Percentiles rank a stretch among this genome's conserved stretches.
phyloP scores from a whole-genome alignment of 176 grass and related monocot species.

The Thinopyrum elongatum region DNA sequence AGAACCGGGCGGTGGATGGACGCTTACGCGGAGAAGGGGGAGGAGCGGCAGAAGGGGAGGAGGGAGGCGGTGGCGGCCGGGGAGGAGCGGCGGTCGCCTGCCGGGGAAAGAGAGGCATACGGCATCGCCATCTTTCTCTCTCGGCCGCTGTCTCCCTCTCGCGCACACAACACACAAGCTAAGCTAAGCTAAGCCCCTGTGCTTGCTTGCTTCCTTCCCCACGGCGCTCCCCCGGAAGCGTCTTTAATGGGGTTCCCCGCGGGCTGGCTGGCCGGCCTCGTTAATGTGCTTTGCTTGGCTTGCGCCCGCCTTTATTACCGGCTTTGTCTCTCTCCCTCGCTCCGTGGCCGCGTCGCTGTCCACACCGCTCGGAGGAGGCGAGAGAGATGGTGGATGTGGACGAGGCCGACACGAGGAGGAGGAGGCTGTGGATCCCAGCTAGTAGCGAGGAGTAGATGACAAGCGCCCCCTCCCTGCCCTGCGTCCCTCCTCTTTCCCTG shows the following conservation, averaged over 20 bases:
- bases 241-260: conserved; percentile 31
- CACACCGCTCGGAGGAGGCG: neutral
- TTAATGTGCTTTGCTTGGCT: conserved; percentile 44
- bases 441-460: conserved; percentile 12
- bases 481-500: neutral
- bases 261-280: neutral
- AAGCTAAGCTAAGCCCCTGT: neutral
- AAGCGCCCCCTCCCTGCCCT: conserved; percentile 5
- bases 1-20: neutral
- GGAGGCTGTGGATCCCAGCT: neutral
- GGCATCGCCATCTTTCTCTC: conserved; percentile 44
- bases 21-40: conserved; percentile 34
- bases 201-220: conserved; percentile 12
- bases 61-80: conserved; percentile 32
- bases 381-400: neutral
- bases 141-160: conserved; percentile 19
- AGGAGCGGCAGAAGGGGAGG: conserved; percentile 39
- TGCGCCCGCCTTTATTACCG: conserved; percentile 40
- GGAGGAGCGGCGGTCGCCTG: conserved; percentile 32
- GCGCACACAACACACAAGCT: neutral
- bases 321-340: conserved; percentile 20
- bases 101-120: conserved; percentile 60
- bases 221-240: neutral
- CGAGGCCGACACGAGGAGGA: conserved; percentile 21
- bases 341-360: conserved; percentile 14